Conservation (phyloP, 305 asterid genomes). For the Caryopteris hybrid region DNA sequence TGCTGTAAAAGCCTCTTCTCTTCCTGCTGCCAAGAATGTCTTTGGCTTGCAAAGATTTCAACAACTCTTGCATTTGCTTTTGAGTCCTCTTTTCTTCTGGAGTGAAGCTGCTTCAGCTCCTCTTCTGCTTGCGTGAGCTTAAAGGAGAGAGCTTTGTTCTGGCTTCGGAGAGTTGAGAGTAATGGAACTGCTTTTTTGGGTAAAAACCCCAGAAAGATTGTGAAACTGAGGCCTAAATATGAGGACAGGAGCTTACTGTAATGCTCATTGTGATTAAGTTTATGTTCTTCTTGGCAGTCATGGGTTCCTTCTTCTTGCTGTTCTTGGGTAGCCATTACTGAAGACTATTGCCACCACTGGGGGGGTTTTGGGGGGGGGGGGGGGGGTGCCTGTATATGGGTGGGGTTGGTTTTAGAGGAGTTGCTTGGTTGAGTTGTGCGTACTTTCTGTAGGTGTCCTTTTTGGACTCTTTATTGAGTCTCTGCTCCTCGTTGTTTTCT, state of each 20-base stretch:
- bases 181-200: conserved; percentile 53
- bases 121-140: conserved; percentile 77
- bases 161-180: conserved; percentile 42
- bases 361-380: conserved; percentile 10
- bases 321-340: conserved; percentile 63
- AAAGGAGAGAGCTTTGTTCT: conserved; percentile 52
- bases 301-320: conserved; percentile 13
- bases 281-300: conserved; percentile 22
- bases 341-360: conserved; percentile 26
- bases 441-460: too few species aligned
- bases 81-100: conserved; percentile 85
- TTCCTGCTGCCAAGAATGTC: conserved; percentile 95
- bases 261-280: conserved; percentile 10
- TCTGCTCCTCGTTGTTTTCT: too few species aligned
- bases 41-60: conserved; percentile 90
- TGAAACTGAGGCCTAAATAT: conserved; percentile 73
- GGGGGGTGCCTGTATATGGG: too few species aligned
- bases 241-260: conserved; percentile 51
- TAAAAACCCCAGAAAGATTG: conserved; percentile 61
- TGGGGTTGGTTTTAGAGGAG: too few species aligned
- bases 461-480: too few species aligned
- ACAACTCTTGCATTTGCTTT: conserved; percentile 97
- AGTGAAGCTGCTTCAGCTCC: conserved; percentile 62
- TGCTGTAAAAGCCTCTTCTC: conserved; percentile 77
- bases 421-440: too few species aligned